These are phyloP conservation scores for Salix dunnii DNA, from an alignment of 345 rosid species.

Conservation along the genomic window DNA sequence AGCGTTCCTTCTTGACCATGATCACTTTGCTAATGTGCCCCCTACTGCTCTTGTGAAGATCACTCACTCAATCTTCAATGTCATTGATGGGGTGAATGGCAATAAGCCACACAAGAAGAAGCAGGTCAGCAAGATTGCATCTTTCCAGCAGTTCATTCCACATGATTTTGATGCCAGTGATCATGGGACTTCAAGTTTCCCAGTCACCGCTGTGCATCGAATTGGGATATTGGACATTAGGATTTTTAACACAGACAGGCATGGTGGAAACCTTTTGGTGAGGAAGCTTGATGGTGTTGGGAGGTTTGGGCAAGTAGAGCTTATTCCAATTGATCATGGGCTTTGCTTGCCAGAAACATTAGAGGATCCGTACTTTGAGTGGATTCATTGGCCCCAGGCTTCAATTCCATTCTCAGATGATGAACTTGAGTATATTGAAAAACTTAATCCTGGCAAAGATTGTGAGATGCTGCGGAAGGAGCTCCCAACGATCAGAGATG, in stretches of 20 bases:
- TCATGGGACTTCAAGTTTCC: slow-evolving; percentile 95
- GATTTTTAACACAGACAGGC: slow-evolving; percentile 93
- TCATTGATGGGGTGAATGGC: slow-evolving; percentile 76
- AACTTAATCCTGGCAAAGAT: slow-evolving; percentile 61
- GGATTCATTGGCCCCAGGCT: slow-evolving; percentile 99
- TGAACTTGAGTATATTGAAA: slow-evolving; percentile 76
- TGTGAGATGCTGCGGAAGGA: slow-evolving; percentile 73
- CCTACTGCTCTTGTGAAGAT: slow-evolving; percentile 95
- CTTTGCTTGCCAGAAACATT: slow-evolving; percentile 92
- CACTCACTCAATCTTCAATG: slow-evolving; percentile 83
- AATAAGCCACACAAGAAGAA: slow-evolving; percentile 57
- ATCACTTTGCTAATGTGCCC: slow-evolving; percentile 84
- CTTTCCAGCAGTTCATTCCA: slow-evolving; percentile 83
- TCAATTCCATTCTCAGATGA: slow-evolving; percentile 96
- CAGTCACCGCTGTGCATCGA: slow-evolving; percentile 82
- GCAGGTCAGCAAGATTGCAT: slow-evolving; percentile 89
- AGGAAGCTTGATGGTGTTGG: slow-evolving; percentile 70
- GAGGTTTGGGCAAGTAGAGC: slow-evolving; percentile 75
- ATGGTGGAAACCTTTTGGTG: slow-evolving; percentile 91
- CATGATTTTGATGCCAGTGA: slow-evolving; percentile 98
- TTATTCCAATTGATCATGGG: slow-evolving; percentile 96
- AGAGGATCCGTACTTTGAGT: slow-evolving; percentile 99
- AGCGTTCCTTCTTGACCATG: slow-evolving; percentile 87
- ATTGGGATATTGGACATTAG: slow-evolving; percentile 89
- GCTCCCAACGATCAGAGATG: slow-evolving; percentile 95